Base-by-base conservation (phyloP, 352 stramenopile genomes). In the Aphanomyces stellatus region DNA sequence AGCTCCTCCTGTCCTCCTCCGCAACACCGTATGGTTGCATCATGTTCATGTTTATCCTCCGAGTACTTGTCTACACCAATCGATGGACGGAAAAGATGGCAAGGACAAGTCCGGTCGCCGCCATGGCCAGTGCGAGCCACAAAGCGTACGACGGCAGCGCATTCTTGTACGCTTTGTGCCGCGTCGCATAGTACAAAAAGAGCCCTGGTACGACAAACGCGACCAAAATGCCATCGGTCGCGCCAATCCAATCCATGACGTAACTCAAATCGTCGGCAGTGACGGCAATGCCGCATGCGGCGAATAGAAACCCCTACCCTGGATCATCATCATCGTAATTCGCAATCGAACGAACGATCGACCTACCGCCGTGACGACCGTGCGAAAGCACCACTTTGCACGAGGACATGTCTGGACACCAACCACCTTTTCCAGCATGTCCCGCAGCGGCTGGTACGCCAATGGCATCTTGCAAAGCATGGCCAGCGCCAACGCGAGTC, bases 391-490 rank as follows among this genome's bases (percentile, higher is more conserved):
- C 42, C 42, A 51, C 19, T 51, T 51, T 13, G 42, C 8, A 13
- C 7, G 34, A 8, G 56, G 17, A 10, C 11, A 11, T 3, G 34
- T 15, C 24, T 37, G 8, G 42, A 22, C 13, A 13, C n/a, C 6
- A 24, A 13, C n/a, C 42, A 51, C 42, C 13, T 27, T 22, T 51
- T 51, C 42, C 37, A 78, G 73, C 31, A 82, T 74, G 53, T 92
- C 81, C 48, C 80, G 81, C 67, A 92, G 69, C 56, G 83, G 83
- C 72, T 92, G 83, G 77, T 89, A 92, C 4, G 79, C 88, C 83
- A 92, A 89, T 4, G 83, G 83, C 41, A 79, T 89, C 78, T 90
- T 90, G 61, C 88, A 71, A 42, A 90, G 69, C 81, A 89, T 89
- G 42, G 77, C 87, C 22, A 78, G 63, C 10, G 80, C 83, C 22